Conservation (phyloP, 129 eudicot species). For the Calendula officinalis region DNA sequence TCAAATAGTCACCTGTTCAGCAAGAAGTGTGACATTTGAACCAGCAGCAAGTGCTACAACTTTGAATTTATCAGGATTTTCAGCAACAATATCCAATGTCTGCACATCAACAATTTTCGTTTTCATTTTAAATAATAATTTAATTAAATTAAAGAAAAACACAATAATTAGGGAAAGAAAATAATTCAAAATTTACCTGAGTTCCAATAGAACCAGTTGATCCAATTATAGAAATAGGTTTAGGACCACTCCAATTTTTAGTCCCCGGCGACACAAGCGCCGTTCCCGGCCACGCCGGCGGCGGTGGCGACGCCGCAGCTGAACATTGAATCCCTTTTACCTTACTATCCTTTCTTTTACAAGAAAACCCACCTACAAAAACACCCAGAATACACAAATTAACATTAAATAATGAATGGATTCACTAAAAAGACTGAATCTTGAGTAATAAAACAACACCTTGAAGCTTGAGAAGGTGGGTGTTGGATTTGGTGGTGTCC, state of each 20-base stretch:
- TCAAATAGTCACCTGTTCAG: conserved; percentile 73
- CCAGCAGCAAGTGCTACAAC: conserved; percentile 99
- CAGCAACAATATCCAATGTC: conserved; percentile 98
- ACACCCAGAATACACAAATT: conserved; percentile 4
- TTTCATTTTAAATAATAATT: conserved; percentile 6
- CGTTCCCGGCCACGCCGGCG: conserved; percentile 91
- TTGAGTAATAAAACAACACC: conserved; percentile 38
- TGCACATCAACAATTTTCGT: conserved; percentile 30
- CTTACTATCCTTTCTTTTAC: conserved; percentile 51
- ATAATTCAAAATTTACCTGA: conserved; percentile 45
- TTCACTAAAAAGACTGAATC: not conserved
- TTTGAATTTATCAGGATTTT: conserved; percentile 88
- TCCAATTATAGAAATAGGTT: conserved; percentile 91
- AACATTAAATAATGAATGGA: not conserved
- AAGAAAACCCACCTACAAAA: conserved; percentile 61
- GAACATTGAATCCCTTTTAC: conserved; percentile 60
- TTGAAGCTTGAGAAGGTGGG: conserved; percentile 57
- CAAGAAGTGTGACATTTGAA: conserved; percentile 96
- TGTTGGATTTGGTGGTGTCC: conserved; percentile 56
- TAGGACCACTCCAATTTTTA: conserved; percentile 85
- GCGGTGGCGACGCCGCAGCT: conserved; percentile 58
- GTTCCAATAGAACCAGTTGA: conserved; percentile 99
- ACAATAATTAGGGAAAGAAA: not conserved
- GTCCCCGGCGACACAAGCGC: conserved; percentile 64
- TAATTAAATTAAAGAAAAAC: not conserved